Evolutionary conservation across 768 basidiomycete genomes (phyloP), one percentile per base, ranked within the genome.

Genomic region (Melanogaster broomeanus): DNA sequence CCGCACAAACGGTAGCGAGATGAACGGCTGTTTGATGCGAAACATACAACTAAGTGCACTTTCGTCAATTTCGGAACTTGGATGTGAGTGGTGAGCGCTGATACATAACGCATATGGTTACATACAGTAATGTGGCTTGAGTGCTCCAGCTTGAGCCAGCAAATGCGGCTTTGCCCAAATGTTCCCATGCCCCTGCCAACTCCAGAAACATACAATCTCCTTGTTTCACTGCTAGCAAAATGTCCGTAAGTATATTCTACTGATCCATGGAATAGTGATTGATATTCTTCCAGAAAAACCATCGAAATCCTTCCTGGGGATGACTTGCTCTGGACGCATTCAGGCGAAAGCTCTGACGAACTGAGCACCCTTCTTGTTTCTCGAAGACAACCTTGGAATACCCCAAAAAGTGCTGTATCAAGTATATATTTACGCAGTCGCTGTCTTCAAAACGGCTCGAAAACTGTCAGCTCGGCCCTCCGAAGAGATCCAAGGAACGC

Each of bases 301-400:
- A 64, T 86, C 18, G 87, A 88, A 64, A 75, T 88, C 48, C 64
- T 88, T 30, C 85, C 87, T 16, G 85, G 85, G 1, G 75, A 77
- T 45, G 61, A 76, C 2, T 61, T 74, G 18, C 72, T 75, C 35
- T 87, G 83, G 83, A 57, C 51, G 11, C 40, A 59, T 11, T 56
- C 58, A 33, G 62, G 18, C 6, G 39, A 48, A 10, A 43, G 42
- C 25, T 22, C 60, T 25, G 63, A 62, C 6, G 68, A 60, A 25
- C 12, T 35, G 3, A 55, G 67, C 70, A 39, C 84, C 85, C 2
- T 87, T 85, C 62, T 60, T 88, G 13, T 72, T 80, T 49, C 56
- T 74, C 16, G 80, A 86, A 37, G 75, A 75, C 7, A 76, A 90
- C 48, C 76, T 90, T 12, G 88, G 88, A 0, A 70, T 89, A 28